phyloP scores from a whole-genome alignment of 495 filamentous ascomycete species.

The Penicillium ochrochloron region DNA sequence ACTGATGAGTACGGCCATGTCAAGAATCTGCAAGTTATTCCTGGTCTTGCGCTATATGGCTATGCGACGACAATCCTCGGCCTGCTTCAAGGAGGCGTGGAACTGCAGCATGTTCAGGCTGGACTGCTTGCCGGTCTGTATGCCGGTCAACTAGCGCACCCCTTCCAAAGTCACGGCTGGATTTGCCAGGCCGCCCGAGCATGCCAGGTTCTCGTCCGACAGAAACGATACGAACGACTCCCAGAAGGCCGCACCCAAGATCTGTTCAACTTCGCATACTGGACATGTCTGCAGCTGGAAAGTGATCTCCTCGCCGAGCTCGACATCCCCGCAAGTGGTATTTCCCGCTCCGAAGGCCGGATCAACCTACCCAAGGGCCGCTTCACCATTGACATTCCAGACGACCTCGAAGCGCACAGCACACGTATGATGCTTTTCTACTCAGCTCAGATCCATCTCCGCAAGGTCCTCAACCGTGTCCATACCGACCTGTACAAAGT shows the following conservation, averaged over 20 bases:
- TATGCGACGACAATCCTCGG: slow-evolving; percentile 86
- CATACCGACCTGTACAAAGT: slow-evolving; percentile 81
- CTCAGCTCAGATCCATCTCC: slow-evolving; percentile 80
- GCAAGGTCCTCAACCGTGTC: slow-evolving; percentile 82
- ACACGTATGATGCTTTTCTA: slow-evolving; percentile 76
- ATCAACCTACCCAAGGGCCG: slow-evolving; percentile 64
- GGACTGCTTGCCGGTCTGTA: slow-evolving; percentile 87
- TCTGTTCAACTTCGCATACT: slow-evolving; percentile 78
- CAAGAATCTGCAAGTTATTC: slow-evolving; percentile 82
- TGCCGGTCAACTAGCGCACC: slow-evolving; percentile 81
- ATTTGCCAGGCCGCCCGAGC: slow-evolving; percentile 79
- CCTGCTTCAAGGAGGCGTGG: slow-evolving; percentile 73
- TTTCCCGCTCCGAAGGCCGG: slow-evolving; percentile 70
- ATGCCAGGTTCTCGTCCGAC: slow-evolving; percentile 76
- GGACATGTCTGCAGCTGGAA: slow-evolving; percentile 94
- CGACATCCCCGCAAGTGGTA: slow-evolving; percentile 76
- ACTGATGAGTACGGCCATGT: slow-evolving; percentile 27
- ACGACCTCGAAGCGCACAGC: slow-evolving; percentile 38
- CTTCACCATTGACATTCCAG: slow-evolving; percentile 35
- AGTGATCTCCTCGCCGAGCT: slow-evolving; percentile 95
- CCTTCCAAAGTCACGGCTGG: slow-evolving; percentile 89
- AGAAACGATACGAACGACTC: slow-evolving; percentile 46
- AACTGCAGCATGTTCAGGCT: slow-evolving; percentile 82
- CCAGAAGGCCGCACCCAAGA: slow-evolving; percentile 41
- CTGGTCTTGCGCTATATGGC: slow-evolving; percentile 86